These are phyloP conservation scores for Mycosphaerella sp. DNA, from an alignment of 2,329 filamentous ascomycete species.

Conservation along the genomic window DNA sequence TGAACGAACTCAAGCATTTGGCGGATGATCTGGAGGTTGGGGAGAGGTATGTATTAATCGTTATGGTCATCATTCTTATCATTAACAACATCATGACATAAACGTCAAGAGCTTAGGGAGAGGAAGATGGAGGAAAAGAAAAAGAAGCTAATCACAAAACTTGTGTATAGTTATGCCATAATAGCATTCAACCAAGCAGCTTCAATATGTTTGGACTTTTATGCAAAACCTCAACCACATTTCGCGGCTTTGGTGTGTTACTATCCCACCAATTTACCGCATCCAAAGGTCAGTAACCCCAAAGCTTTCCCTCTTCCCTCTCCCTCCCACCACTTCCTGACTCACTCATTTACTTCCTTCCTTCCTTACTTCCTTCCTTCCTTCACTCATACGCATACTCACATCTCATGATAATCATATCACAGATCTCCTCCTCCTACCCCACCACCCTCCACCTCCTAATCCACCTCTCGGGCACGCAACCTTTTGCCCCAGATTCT, in stretches of 20 bases:
- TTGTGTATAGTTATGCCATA: slow-evolving; percentile 22
- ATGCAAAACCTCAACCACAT: slow-evolving; percentile 39
- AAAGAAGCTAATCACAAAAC: too few relatives aligned
- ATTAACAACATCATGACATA: too few relatives aligned
- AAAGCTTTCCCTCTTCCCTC: too few relatives aligned
- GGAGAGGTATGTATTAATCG: slow-evolving; percentile 16
- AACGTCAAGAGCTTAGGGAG: too few relatives aligned
- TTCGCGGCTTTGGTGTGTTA: slow-evolving; percentile 39
- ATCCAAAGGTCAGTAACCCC: too few relatives aligned
- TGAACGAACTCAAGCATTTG: slow-evolving; percentile 33
- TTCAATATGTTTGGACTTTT: slow-evolving; percentile 35
- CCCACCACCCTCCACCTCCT: slow-evolving; percentile 25
- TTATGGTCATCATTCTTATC: too few relatives aligned
- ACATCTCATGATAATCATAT: too few relatives aligned
- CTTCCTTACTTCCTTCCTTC: too few relatives aligned
- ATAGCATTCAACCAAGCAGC: slow-evolving; percentile 40
- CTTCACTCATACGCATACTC: too few relatives aligned
- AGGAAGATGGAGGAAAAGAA: too few relatives aligned
- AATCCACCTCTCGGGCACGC: slow-evolving; percentile 39
- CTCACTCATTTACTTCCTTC: too few relatives aligned
- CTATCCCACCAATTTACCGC: slow-evolving; percentile 38
- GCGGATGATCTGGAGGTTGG: slow-evolving; percentile 36
- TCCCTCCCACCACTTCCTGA: too few relatives aligned
- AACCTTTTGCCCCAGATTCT: slow-evolving; percentile 22
- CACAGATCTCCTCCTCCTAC: not conserved